Base-by-base conservation (phyloP, 257 asterid species). In the Solanum virginianum region DNA sequence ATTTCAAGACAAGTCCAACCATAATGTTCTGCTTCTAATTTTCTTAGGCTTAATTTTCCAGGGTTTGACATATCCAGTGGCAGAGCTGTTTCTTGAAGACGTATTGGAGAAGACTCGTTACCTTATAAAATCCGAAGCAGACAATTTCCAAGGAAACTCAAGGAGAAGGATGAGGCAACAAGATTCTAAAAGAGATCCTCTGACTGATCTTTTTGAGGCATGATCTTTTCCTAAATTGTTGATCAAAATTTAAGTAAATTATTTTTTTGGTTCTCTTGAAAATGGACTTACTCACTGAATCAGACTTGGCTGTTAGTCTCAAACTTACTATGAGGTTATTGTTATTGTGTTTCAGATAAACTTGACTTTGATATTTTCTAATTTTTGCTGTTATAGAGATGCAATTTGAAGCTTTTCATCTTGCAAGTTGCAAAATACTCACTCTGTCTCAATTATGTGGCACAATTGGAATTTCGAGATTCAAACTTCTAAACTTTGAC, bases 1-100 rank as follows among this genome's bases (percentile, higher is more conserved):
- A 26, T 1, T 49, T 49, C n/a, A 16, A 16, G 65, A 53, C 82
- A 26, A 8, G 47, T 79, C 0, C 47, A 53, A 32, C 39, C 45
- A 79, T 29, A 80, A 43, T 86, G 43, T 81, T 86, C 60, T 32
- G 57, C 84, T 43, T 17, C 66, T 81, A 66, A 65, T 65, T 66
- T 69, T 84, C 39, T 83, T 22, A 43, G 8, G 20, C n/a, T 54
- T 85, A 75, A 65, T 84, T 87, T 85, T 88, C 80, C 92, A 96
- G 99, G 99, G 99, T 62, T 89, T 95, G 85, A 95, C 98, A 43
- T 96, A 89, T 90, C 97, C 99, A 6, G 99, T 96, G 85, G 75
- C 89, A 75, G 98, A 95, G 89, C 87, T 94, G 86, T 96, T 89
- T 91, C 89, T 96, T 80, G 99, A 96, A 93, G 97, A 96, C 82